Conservation (phyloP, 1,139 yeast genomes). For the Tardiomyces depauwii region DNA sequence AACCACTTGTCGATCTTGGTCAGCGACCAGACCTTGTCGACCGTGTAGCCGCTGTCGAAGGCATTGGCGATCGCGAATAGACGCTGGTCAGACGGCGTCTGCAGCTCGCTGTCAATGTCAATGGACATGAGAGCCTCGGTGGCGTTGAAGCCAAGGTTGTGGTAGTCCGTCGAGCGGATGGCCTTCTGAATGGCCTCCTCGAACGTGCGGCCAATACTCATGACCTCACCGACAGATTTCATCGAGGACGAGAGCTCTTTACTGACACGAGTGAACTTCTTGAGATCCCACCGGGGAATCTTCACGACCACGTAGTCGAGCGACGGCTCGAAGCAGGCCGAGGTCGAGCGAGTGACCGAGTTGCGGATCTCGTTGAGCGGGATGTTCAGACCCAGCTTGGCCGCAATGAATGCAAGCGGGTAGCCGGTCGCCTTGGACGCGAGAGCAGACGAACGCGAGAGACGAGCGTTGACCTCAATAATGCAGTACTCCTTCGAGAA, state of each 20-base stretch:
- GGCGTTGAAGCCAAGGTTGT: conserved; percentile 85
- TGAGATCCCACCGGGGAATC: conserved; percentile 97
- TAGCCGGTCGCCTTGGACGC: conserved; percentile 99
- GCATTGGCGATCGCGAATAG: conserved; percentile 96
- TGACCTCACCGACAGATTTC: conserved; percentile 99
- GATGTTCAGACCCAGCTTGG: conserved; percentile 89
- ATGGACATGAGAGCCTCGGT: conserved; percentile 81
- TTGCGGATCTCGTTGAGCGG: conserved; percentile 92
- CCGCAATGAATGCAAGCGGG: conserved; percentile 97
- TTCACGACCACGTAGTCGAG: conserved; percentile 94
- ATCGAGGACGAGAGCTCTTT: conserved; percentile 90
- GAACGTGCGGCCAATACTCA: conserved; percentile 97
- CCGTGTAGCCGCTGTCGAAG: conserved; percentile 61
- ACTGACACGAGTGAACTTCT: conserved; percentile 90
- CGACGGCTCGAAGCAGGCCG: conserved; percentile 95
- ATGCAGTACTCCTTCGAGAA: conserved; percentile 93
- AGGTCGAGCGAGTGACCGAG: conserved; percentile 92
- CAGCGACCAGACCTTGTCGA: conserved; percentile 82
- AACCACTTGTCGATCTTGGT: conserved; percentile 96
- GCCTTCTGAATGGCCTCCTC: conserved; percentile 99
- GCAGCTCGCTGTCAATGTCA: conserved; percentile 82
- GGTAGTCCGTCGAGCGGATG: conserved; percentile 91
- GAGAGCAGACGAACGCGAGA: conserved; percentile 93
- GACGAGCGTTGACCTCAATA: conserved; percentile 94
- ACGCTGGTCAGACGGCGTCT: conserved; percentile 94